Base-by-base conservation (phyloP, 306 rosid genomes). In the Lablab purpureus region DNA sequence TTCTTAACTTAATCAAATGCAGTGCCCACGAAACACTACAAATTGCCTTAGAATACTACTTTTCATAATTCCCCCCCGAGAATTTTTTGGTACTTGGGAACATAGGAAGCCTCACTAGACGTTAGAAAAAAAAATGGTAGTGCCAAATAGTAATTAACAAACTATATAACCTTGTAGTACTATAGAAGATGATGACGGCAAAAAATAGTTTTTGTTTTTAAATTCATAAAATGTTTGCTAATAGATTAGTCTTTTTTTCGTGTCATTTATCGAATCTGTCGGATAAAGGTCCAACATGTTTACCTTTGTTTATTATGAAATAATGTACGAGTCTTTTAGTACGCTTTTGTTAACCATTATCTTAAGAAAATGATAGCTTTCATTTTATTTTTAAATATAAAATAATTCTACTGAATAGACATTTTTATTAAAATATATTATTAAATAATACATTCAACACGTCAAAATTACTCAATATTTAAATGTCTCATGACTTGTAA, bases 61-160 rank as follows among this genome's bases (percentile, higher is more conserved):
- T 50, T 43, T 65, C 75, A 65, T 65, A 87, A 81, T 81, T 77
- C 84, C 83, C 79, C 86, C 34, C 65, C 83, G 75, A 76, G 84
- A 87, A 84, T 81, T 81, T 87, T 87, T 87, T 8, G 86, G 80
- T 84, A 75, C 75, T 70, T 78, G 88, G 68, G 84, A 85, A 65
- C 82, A 79, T 78, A 37, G 75, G 74, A 54, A 64, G 67, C 64
- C 75, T 64, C 82, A 5, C 72, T 45, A 71, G 82, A 83, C 66
- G 55, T 28, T 72, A 43, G 47, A 72, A 46, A 55, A 72, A 46
- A 55, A 63, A 54, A 77, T 77, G 46, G 65, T 65, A 72, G 14
- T 79, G 23, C 60, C 76, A 77, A 83, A 68, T 34, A n/a, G 70
- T 45, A 62, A 45, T 64, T 71, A 71, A 54, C 64, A 21, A 67